Conservation (phyloP, 2,329 filamentous ascomycete genomes). For the Cladosporium sp. region DNA sequence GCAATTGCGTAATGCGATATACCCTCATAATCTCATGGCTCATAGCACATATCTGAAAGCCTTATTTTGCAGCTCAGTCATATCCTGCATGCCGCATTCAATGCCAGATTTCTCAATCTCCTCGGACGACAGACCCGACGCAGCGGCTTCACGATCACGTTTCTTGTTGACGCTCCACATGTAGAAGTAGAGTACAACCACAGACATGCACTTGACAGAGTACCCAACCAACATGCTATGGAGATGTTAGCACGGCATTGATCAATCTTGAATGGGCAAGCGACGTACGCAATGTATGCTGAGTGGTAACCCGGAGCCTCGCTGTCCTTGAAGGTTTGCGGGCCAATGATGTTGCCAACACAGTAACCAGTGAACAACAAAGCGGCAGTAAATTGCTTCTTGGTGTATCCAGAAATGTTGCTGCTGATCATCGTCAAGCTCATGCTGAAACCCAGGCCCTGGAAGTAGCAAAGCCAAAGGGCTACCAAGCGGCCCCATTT, state of each 20-base stretch:
- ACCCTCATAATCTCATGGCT: background rate
- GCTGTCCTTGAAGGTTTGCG: slow-evolving; percentile 14
- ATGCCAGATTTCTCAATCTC: slow-evolving; percentile 49
- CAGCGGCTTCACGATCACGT: slow-evolving; percentile 45
- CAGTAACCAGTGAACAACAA: slow-evolving; percentile 52
- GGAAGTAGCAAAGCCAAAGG: slow-evolving; percentile 55
- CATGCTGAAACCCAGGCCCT: slow-evolving; percentile 52
- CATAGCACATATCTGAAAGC: slow-evolving; percentile 51
- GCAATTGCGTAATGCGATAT: no score
- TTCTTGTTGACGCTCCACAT: slow-evolving; percentile 54
- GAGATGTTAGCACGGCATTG: background rate
- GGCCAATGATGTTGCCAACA: slow-evolving; percentile 39
- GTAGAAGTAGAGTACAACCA: slow-evolving; percentile 51
- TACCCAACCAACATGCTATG: slow-evolving; percentile 55
- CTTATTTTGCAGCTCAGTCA: slow-evolving; percentile 54
- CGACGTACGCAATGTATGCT: slow-evolving; percentile 23
- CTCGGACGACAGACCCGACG: slow-evolving; percentile 27
- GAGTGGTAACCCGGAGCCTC: slow-evolving; percentile 15
- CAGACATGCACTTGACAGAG: slow-evolving; percentile 47
- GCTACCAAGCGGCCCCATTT: slow-evolving; percentile 57
- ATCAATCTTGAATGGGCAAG: background rate
- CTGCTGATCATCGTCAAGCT: slow-evolving; percentile 50
- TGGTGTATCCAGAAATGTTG: slow-evolving; percentile 53
- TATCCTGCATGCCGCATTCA: slow-evolving; percentile 53
- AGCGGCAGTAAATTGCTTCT: slow-evolving; percentile 51